Conservation (phyloP, 177 flowering plant species). For the Tripterygium wilfordii region DNA sequence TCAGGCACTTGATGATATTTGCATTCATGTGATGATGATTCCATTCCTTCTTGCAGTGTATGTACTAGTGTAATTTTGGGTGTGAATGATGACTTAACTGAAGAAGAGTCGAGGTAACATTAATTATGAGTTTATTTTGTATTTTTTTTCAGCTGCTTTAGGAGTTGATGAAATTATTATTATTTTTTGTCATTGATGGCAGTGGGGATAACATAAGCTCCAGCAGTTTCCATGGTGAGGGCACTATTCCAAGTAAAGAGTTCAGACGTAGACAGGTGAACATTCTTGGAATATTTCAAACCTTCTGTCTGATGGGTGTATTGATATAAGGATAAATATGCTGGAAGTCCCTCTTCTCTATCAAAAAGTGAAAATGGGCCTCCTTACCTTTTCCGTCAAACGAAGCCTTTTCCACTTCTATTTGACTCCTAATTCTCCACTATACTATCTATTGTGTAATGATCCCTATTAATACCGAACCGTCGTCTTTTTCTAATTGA, state of each 20-base stretch:
- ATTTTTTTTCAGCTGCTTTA: background rate
- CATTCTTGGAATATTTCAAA: background rate
- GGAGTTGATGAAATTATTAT: background rate
- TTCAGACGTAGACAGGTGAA: slow-evolving; percentile 73
- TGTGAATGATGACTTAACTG: slow-evolving; percentile 51
- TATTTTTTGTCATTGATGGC: slow-evolving; percentile 12
- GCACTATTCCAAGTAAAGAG: slow-evolving; percentile 57
- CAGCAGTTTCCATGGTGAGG: slow-evolving; percentile 29
- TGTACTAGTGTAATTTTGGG: slow-evolving; percentile 86
- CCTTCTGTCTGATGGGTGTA: too few species aligned
- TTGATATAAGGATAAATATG: too few species aligned
- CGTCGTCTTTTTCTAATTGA: too few species aligned
- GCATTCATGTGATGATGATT: slow-evolving; percentile 6
- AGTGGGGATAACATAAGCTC: slow-evolving; percentile 59
- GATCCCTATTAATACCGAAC: too few species aligned
- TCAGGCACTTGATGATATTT: background rate
- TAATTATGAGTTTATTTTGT: background rate
- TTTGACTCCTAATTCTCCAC: too few species aligned
- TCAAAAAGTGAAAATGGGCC: too few species aligned
- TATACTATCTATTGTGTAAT: too few species aligned
- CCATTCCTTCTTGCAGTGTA: slow-evolving; percentile 40
- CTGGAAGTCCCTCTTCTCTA: too few species aligned
- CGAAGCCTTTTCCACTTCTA: too few species aligned
- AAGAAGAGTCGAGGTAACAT: slow-evolving; percentile 80
- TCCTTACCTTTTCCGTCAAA: too few species aligned